Evolutionary conservation across 202 grass and related monocot species (phyloP).

Genomic region (Saccharum hybrid): DNA sequence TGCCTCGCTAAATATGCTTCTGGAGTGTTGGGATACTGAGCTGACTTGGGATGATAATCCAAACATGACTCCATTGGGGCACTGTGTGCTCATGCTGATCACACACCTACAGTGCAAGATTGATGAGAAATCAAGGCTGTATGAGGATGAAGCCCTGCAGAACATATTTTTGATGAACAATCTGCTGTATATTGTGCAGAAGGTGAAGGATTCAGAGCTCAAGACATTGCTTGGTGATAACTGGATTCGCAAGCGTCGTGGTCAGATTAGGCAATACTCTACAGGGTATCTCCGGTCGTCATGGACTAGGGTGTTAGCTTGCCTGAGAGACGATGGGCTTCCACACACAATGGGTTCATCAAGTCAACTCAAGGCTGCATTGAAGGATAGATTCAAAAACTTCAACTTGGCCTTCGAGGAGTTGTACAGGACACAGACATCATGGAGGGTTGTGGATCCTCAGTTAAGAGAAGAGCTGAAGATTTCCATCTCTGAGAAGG

Average conservation of each 20-base stretch:
- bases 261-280: constrained; percentile 82
- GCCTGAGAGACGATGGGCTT: constrained; percentile 85
- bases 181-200: constrained; percentile 88
- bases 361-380: constrained; percentile 60
- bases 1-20: constrained; percentile 59
- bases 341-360: constrained; percentile 65
- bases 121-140: constrained; percentile 75
- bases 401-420: constrained; percentile 90
- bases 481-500: constrained; percentile 85
- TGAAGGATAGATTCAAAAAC: constrained; percentile 97
- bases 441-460: constrained; percentile 80
- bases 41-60: constrained; percentile 42
- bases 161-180: constrained; percentile 99
- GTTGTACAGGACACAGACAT: constrained; percentile 69
- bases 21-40: constrained; percentile 48
- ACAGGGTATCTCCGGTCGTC: constrained; percentile 85
- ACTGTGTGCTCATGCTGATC: constrained; percentile 72
- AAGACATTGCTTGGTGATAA: constrained; percentile 82
- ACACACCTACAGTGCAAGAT: constrained; percentile 73
- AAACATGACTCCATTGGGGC: constrained; percentile 66
- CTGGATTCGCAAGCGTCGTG: constrained; percentile 77
- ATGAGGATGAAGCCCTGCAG: constrained; percentile 80
- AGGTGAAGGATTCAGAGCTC: constrained; percentile 94
- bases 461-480: constrained; percentile 91
- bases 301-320: constrained; percentile 79